phyloP scores from a whole-genome alignment of 2,329 filamentous ascomycete genomes.

The Exophiala sp. region DNA sequence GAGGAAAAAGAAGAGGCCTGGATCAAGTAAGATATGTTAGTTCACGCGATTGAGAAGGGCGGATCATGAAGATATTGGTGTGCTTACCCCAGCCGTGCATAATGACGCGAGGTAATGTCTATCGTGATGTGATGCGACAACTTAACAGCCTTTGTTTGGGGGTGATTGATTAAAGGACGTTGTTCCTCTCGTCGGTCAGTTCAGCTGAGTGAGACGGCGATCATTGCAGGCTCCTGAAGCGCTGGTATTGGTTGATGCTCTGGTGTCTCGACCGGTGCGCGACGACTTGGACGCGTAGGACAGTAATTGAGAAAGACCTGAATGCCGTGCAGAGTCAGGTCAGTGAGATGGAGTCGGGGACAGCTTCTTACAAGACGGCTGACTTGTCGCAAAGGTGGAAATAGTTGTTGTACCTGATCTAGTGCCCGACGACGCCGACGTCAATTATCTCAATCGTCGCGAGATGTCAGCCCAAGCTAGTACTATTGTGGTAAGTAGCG shows the following conservation, averaged over 20 bases:
- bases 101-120: background rate
- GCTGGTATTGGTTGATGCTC: background rate
- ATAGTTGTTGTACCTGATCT: background rate
- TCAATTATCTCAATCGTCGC: background rate
- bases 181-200: background rate
- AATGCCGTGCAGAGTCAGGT: too few relatives aligned
- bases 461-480: background rate
- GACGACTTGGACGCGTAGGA: too few relatives aligned
- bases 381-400: background rate
- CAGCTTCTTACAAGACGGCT: background rate
- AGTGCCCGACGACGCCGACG: background rate
- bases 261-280: background rate
- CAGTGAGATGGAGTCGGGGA: too few relatives aligned
- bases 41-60: background rate
- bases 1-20: conserved; percentile 65
- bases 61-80: background rate
- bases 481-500: background rate
- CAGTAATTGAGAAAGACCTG: too few relatives aligned
- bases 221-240: background rate
- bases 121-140: too few relatives aligned
- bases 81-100: conserved; percentile 21
- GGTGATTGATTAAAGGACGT: too few relatives aligned
- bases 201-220: background rate
- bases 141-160: too few relatives aligned
- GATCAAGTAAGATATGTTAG: background rate